phyloP scores from a whole-genome alignment of 345 rosid species.

The Raphanus sativus region DNA sequence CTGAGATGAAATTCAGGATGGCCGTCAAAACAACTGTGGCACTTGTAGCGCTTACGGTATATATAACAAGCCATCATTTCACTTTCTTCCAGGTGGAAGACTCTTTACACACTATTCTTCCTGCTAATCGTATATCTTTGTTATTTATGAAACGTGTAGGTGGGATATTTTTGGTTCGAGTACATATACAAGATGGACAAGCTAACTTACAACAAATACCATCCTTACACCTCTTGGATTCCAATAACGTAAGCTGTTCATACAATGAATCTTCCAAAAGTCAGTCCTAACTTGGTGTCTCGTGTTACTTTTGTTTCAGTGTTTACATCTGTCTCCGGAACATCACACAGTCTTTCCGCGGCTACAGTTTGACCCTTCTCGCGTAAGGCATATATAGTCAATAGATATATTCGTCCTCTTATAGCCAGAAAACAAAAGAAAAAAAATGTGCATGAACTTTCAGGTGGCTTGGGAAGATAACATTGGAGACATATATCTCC shows the following conservation, averaged over 20 bases:
- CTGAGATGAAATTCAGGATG: constrained; percentile 65
- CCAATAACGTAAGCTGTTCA: constrained; percentile 73
- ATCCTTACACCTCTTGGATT: constrained; percentile 99
- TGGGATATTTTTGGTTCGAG: constrained; percentile 84
- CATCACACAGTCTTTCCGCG: constrained; percentile 75
- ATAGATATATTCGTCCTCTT: not conserved
- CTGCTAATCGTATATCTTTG: constrained; percentile 6
- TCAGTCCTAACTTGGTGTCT: constrained; percentile 2
- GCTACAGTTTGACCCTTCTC: constrained; percentile 85
- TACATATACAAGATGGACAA: constrained; percentile 93
- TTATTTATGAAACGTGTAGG: constrained; percentile 47
- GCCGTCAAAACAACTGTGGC: constrained; percentile 67
- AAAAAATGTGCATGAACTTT: not conserved
- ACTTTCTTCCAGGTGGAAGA: constrained; percentile 14
- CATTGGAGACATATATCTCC: constrained; percentile 88
- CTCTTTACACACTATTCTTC: not conserved
- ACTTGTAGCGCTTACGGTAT: constrained; percentile 57
- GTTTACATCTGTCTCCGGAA: constrained; percentile 92
- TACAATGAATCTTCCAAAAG: not conserved
- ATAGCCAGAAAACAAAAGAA: not conserved
- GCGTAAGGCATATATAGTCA: constrained; percentile 61
- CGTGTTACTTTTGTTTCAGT: constrained; percentile 46
- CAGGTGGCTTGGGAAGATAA: constrained; percentile 93
- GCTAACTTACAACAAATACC: constrained; percentile 87
- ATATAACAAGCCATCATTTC: constrained; percentile 36